Evolutionary conservation across 257 asterid species (phyloP).

Genomic region (Anisodus acutangulus): DNA sequence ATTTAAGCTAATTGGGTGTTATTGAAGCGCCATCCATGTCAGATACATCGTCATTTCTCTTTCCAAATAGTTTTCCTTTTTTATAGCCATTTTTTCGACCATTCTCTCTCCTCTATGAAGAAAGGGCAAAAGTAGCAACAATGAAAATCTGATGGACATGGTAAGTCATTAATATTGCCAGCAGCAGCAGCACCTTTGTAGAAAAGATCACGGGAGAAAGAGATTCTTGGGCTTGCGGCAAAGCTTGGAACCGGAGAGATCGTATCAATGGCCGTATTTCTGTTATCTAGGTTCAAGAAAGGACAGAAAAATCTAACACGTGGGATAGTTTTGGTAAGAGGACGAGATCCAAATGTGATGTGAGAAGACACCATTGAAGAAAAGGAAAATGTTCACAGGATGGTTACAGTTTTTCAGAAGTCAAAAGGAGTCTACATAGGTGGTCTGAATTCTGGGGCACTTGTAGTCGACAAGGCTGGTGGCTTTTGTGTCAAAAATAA

Average conservation of each 20-base stretch:
- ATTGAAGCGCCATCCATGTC: not conserved
- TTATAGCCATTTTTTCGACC: not conserved
- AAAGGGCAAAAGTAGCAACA: not conserved
- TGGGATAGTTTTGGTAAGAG: not conserved
- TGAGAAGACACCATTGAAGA: not conserved
- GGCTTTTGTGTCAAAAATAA: not conserved
- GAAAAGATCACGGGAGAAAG: not conserved
- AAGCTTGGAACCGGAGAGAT: not conserved
- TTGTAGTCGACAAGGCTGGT: not conserved
- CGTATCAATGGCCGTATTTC: not conserved
- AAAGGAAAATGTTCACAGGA: not conserved
- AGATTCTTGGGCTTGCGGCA: not conserved
- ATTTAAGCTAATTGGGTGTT: not conserved
- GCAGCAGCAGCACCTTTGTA: not conserved
- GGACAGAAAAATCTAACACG: not conserved
- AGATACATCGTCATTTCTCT: not conserved
- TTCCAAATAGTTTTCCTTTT: not conserved
- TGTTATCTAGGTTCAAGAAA: not conserved
- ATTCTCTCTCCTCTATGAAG: not conserved
- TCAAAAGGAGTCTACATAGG: not conserved
- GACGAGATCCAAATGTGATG: not conserved
- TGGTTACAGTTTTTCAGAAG: not conserved
- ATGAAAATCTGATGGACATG: not conserved
- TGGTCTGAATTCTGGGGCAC: not conserved
- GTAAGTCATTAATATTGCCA: not conserved